These are phyloP conservation scores for Diplocarpon rosae DNA, from an alignment of 2,329 filamentous ascomycete genomes.

Conservation along the genomic window DNA sequence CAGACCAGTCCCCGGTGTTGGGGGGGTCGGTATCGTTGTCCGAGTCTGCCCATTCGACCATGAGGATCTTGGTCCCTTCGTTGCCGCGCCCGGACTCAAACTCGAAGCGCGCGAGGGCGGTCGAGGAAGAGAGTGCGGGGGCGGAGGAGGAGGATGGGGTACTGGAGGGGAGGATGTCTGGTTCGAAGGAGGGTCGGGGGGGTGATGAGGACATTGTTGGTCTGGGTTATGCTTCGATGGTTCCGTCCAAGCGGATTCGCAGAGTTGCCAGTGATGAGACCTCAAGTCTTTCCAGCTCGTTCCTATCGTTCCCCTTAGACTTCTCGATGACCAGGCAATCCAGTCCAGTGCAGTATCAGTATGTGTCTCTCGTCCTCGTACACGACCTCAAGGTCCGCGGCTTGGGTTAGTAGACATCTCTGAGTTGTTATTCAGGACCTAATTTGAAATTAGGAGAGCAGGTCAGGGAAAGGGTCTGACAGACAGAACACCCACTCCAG, in stretches of 20 bases:
- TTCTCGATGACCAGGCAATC: too few relatives aligned
- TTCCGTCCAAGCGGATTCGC: constrained; percentile 17
- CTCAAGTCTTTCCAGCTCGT: too few relatives aligned
- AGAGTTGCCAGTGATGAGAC: neutral
- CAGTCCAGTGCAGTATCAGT: neutral
- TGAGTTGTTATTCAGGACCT: neutral
- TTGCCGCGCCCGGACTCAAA: constrained; percentile 68
- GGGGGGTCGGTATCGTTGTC: constrained; percentile 32
- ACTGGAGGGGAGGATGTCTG: constrained; percentile 14
- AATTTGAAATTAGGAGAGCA: too few relatives aligned
- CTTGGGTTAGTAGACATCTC: neutral
- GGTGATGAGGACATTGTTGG: constrained; percentile 8
- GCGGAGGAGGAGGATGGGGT: constrained; percentile 8
- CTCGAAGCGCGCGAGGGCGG: constrained; percentile 74
- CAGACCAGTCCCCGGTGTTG: constrained; percentile 49
- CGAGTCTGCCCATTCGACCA: constrained; percentile 77
- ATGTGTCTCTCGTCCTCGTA: constrained; percentile 2
- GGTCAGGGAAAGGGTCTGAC: too few relatives aligned
- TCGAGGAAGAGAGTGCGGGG: constrained; percentile 37
- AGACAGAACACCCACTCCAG: too few relatives aligned
- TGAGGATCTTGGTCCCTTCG: constrained; percentile 81
- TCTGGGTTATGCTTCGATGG: too few relatives aligned
- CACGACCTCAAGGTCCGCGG: constrained; percentile 1
- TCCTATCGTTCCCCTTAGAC: too few relatives aligned
- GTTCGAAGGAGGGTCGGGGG: constrained; percentile 16